Evolutionary conservation across 148 eudicot species (phyloP).

Genomic region (Chenopodium formosanum): DNA sequence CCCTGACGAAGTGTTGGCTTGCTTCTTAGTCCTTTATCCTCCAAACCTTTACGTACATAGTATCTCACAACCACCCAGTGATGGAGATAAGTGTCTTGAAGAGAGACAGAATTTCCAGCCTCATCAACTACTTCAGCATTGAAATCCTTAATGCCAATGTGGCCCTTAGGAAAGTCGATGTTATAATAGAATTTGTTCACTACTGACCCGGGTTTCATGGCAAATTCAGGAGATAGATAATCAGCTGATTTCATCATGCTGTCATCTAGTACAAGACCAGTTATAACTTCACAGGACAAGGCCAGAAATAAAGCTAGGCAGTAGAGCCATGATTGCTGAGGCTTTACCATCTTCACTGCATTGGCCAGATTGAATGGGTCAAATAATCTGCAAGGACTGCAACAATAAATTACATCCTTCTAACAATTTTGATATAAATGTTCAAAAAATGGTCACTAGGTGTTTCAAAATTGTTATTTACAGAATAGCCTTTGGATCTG

Average conservation of each 20-base stretch:
- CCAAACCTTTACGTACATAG: slow-evolving; percentile 44
- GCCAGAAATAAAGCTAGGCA: slow-evolving; percentile 26
- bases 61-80: slow-evolving; percentile 70
- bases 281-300: slow-evolving; percentile 27
- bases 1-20: slow-evolving; percentile 16
- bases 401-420: neutral
- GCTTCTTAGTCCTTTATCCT: slow-evolving; percentile 18
- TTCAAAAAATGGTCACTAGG: neutral
- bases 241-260: slow-evolving; percentile 40
- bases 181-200: slow-evolving; percentile 47
- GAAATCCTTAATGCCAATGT: slow-evolving; percentile 72
- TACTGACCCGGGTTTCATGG: slow-evolving; percentile 69
- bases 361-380: neutral
- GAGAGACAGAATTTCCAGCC: slow-evolving; percentile 62
- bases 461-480: too few relatives aligned
- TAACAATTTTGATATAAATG: neutral
- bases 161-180: slow-evolving; percentile 77
- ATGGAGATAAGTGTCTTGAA: slow-evolving; percentile 84
- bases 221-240: slow-evolving; percentile 61
- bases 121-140: slow-evolving; percentile 88
- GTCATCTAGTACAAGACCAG: slow-evolving; percentile 28
- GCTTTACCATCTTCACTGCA: slow-evolving; percentile 33
- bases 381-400: neutral
- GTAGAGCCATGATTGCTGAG: slow-evolving; percentile 24
- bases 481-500: neutral